phyloP scores from a whole-genome alignment of 2,329 filamentous ascomycete species.

The Coniochaeta sp. region DNA sequence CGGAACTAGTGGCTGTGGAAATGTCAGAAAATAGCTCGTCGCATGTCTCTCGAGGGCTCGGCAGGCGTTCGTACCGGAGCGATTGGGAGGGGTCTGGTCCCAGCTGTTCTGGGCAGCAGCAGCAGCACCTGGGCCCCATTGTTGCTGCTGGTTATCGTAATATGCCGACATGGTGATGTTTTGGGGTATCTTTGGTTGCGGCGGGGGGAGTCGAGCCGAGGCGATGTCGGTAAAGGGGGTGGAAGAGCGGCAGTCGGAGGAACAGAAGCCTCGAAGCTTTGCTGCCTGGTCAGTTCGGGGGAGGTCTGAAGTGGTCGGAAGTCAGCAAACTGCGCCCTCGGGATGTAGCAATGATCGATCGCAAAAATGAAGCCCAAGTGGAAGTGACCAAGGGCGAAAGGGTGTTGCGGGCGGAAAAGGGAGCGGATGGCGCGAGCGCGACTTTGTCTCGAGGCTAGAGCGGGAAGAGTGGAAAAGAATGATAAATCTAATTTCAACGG shows the following conservation, averaged over 20 bases:
- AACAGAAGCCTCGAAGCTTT: background rate
- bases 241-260: background rate
- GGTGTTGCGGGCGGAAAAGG: background rate
- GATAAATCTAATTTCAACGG: background rate
- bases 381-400: background rate
- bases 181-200: background rate
- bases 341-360: no score
- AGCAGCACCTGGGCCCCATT: slow-evolving; percentile 12
- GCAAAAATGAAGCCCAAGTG: background rate
- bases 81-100: slow-evolving; percentile 20
- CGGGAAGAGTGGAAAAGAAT: background rate
- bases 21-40: background rate
- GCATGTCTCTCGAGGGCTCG: background rate
- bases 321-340: background rate
- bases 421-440: background rate
- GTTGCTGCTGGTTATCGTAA: slow-evolving; percentile 16
- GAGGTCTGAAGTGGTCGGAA: background rate
- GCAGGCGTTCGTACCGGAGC: slow-evolving; percentile 16
- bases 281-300: background rate
- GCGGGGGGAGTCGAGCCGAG: background rate
- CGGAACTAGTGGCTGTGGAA: slow-evolving; percentile 24
- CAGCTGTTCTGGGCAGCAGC: slow-evolving; percentile 18
- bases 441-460: background rate
- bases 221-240: background rate
- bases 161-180: slow-evolving; percentile 16